Percentiles rank a stretch among this genome's conserved stretches.
Evolutionary conservation across 441 rosid species (phyloP).

Genomic region (Jatropha multifida): DNA sequence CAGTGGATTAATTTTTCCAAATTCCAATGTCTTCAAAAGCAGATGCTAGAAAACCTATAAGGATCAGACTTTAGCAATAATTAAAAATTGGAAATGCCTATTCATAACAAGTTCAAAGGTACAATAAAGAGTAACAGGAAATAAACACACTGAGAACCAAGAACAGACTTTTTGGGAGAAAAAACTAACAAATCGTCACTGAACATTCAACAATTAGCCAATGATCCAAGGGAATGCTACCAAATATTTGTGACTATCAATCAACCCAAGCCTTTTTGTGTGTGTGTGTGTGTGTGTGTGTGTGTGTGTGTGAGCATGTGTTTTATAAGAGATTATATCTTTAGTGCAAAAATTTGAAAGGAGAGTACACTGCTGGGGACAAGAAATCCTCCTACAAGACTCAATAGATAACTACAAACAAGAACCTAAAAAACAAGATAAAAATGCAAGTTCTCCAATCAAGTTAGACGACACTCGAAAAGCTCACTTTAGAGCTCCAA

Average conservation of each 20-base stretch:
- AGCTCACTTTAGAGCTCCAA: not conserved
- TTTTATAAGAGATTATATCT: not conserved
- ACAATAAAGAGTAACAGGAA: not conserved
- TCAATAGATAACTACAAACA: not conserved
- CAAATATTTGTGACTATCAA: not conserved
- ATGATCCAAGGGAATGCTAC: not conserved
- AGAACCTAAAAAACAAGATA: not conserved
- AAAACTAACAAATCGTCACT: not conserved
- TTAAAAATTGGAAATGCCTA: not conserved
- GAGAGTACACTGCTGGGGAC: not conserved
- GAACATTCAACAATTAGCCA: too few species aligned
- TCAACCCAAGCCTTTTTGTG: not conserved
- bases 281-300: too few species aligned
- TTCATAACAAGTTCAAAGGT: not conserved
- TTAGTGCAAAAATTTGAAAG: not conserved
- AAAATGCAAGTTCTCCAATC: not conserved
- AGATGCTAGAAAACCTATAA: not conserved
- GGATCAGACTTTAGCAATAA: slow-evolving; percentile 4
- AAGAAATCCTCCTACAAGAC: not conserved
- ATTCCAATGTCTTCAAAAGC: slow-evolving; percentile 13
- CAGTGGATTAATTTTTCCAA: slow-evolving; percentile 6
- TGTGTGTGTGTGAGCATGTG: too few species aligned
- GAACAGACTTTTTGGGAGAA: not conserved
- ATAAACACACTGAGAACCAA: not conserved
- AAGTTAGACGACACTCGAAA: not conserved